These are phyloP conservation scores for Thermomyces lanuginosus DNA, from an alignment of 2,329 filamentous ascomycete species.

Conservation along the genomic window DNA sequence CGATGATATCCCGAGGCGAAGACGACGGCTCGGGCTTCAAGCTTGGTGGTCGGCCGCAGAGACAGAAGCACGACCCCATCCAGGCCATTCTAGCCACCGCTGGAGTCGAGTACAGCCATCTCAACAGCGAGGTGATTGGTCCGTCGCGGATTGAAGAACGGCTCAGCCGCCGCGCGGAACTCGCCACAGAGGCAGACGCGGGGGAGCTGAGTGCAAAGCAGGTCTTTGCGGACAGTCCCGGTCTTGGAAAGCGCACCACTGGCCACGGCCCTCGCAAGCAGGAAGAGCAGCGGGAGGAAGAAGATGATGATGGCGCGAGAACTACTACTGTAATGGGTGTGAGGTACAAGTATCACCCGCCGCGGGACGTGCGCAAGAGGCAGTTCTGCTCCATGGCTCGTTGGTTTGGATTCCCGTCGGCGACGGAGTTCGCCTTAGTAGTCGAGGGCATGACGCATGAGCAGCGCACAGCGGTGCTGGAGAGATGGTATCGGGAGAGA, in stretches of 20 bases:
- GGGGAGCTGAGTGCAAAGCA: too few relatives aligned
- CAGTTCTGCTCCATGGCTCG: constrained; percentile 87
- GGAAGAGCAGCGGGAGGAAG: too few relatives aligned
- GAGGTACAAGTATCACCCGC: constrained; percentile 55
- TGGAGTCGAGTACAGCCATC: constrained; percentile 88
- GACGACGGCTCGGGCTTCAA: constrained; percentile 13
- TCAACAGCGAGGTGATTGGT: constrained; percentile 89
- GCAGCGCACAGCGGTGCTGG: constrained; percentile 59
- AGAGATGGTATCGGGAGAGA: constrained; percentile 60
- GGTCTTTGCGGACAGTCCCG: too few relatives aligned
- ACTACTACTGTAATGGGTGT: too few relatives aligned
- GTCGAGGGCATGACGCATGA: constrained; percentile 85
- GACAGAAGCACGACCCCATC: constrained; percentile 55
- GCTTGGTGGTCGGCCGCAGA: constrained; percentile 16
- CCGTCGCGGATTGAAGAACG: constrained; percentile 80
- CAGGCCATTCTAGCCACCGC: constrained; percentile 76
- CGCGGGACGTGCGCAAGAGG: constrained; percentile 53
- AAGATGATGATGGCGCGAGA: too few relatives aligned
- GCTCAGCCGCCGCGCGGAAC: constrained; percentile 59
- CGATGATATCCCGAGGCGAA: constrained; percentile 39
- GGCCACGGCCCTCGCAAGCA: not conserved
- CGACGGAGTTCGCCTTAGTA: constrained; percentile 71
- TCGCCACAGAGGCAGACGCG: constrained; percentile 18
- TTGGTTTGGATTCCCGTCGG: constrained; percentile 57
- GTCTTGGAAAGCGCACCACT: not conserved